A percentile compares a stretch with the other conserved stretches of the same genome.
Evolutionary conservation across 169 alveolate genomes (phyloP).

Genomic region (Eimeria necatrix): DNA sequence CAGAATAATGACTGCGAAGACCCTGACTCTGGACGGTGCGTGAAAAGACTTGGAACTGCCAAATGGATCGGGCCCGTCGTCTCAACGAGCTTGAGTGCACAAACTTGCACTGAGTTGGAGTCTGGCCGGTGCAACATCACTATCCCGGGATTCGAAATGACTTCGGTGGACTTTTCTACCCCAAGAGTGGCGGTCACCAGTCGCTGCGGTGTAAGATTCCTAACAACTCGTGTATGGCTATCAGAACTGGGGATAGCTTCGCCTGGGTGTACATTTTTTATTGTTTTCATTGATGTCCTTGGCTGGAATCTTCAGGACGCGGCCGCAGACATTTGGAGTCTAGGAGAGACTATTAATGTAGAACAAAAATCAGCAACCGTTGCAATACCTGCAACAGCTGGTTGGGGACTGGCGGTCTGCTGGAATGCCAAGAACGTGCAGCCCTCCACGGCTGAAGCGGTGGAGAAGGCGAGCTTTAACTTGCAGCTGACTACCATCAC

Average conservation of each 20-base stretch:
- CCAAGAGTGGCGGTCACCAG: constrained; percentile 64
- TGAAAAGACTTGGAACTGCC: constrained; percentile 25
- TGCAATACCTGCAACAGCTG: constrained; percentile 19
- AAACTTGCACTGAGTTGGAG: not conserved
- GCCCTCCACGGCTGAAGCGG: not conserved
- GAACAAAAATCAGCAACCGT: constrained; percentile 13
- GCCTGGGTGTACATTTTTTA: not conserved
- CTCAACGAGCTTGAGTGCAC: not conserved
- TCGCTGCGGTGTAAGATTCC: constrained; percentile 23
- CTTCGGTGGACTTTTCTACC: constrained; percentile 9
- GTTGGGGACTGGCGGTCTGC: constrained; percentile 9
- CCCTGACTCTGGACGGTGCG: constrained; percentile 5
- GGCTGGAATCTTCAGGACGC: constrained; percentile 30
- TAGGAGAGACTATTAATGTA: not conserved
- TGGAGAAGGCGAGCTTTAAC: not conserved
- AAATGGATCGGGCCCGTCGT: constrained; percentile 44
- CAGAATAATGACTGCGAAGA: constrained; percentile 33
- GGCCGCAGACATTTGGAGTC: not conserved
- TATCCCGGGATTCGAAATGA: constrained; percentile 48
- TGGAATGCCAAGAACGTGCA: not conserved
- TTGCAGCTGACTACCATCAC: not conserved
- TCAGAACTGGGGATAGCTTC: not conserved
- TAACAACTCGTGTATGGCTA: not conserved
- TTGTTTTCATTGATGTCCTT: not conserved
- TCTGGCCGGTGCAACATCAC: constrained; percentile 16